Conservation (phyloP, 2,329 filamentous ascomycete species). For the Cyphellophora europaea region DNA sequence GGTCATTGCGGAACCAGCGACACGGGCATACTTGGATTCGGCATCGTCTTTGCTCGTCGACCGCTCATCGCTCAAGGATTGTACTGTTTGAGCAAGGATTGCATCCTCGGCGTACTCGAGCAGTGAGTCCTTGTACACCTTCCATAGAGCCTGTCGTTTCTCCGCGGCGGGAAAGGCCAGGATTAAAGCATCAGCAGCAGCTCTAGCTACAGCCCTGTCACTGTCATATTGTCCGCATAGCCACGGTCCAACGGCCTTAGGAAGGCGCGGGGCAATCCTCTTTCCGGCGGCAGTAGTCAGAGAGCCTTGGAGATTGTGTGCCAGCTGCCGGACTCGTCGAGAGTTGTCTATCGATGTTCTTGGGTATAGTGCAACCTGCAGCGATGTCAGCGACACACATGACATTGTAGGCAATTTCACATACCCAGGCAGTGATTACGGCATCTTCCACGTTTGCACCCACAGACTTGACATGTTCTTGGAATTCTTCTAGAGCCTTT, state of each 20-base stretch:
- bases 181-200: constrained; percentile 67
- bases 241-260: constrained; percentile 78
- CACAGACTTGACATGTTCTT: constrained; percentile 47
- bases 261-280: constrained; percentile 71
- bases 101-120: constrained; percentile 74
- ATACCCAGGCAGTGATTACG: constrained; percentile 81
- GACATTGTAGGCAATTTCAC: constrained; percentile 27
- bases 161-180: constrained; percentile 70
- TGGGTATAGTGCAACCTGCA: constrained; percentile 73
- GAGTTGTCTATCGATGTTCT: constrained; percentile 83
- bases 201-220: constrained; percentile 64
- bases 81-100: constrained; percentile 64
- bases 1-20: constrained; percentile 52
- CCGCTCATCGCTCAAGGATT: constrained; percentile 81
- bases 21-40: constrained; percentile 73
- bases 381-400: constrained; percentile 13
- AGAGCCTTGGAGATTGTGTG: constrained; percentile 64
- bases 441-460: constrained; percentile 41
- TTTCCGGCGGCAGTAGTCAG: constrained; percentile 57
- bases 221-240: constrained; percentile 80
- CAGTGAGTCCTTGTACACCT: constrained; percentile 69
- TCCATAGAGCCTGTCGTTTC: constrained; percentile 69
- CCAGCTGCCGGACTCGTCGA: constrained; percentile 76
- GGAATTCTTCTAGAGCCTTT: constrained; percentile 80
- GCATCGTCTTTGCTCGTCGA: constrained; percentile 77